Evolutionary conservation across 345 rosid species (phyloP), one percentile per base, ranked within the genome.

Genomic region (Raphanus sativus): DNA sequence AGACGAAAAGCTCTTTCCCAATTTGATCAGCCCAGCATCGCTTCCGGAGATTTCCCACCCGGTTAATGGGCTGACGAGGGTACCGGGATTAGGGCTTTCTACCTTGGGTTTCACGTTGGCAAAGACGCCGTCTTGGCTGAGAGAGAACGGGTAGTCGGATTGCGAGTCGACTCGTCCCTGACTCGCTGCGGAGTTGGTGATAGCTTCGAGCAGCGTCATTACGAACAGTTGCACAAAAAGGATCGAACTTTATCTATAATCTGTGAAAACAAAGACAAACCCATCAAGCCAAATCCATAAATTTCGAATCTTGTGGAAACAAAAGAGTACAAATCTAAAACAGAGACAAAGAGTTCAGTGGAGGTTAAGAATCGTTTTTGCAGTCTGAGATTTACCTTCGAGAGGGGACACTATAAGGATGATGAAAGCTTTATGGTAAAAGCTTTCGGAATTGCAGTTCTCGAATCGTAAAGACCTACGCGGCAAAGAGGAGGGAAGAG

Each of bases 161-260:
- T 79, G 84, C 6, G 86, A 66, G 16, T 65, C 73, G 34, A 40
- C 36, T 12, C 63, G 67, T 26, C 84, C 84, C 2, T 26, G 78
- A 52, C 76, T 84, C 69, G 82, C 81, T 6, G 81, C 65, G 1
- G 93, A 88, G 72, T 87, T 87, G 2, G 88, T 82, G 67, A 91
- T 84, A 69, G 83, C 84, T 69, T 91, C 94, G 69, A 91, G 87
- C 83, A 90, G 81, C 25, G 87, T 86, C 95, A 91, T 90, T 67
- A 73, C 68, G 55, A 58, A 64, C 12, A 48, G 55, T n/a, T n/a
- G 55, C 55, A 55, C 6, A 8, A 38, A 71, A 77, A 60, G 8
- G 17, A 29, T 42, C 16, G 40, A 75, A 71, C 30, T 29, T 38
- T n/a, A 67, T 54, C 68, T 42, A 13, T 75, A 79, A 66, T 80